Evolutionary conservation across 306 rosid genomes (phyloP).

Genomic region (Gynostemma pentaphyllum): DNA sequence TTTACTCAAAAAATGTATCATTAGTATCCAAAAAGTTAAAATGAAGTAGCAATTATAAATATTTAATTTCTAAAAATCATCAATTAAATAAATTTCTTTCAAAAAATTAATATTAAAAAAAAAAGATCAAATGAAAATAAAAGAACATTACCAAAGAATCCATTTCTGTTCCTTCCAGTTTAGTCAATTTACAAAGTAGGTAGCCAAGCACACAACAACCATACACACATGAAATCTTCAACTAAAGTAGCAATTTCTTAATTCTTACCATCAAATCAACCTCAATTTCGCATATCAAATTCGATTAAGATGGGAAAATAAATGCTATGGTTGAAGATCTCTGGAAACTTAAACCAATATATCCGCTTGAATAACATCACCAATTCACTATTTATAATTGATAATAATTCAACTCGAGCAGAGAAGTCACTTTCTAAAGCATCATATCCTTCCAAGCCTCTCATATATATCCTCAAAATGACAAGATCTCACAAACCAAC

Average conservation of each 20-base stretch:
- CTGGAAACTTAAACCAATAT: neutral
- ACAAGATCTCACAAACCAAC: slow-evolving; percentile 6
- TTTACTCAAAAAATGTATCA: no score
- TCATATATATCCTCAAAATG: neutral
- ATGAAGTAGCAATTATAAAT: no score
- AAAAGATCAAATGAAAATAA: no score
- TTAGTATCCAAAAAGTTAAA: no score
- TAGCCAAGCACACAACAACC: neutral
- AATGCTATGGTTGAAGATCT: neutral
- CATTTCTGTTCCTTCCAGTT: neutral
- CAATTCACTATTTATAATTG: neutral
- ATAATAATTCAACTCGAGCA: neutral
- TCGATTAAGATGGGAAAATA: neutral
- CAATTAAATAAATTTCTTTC: no score
- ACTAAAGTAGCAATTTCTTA: neutral
- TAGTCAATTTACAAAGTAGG: neutral
- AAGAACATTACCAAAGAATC: no score
- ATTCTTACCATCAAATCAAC: neutral
- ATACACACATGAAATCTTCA: neutral
- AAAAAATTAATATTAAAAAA: no score
- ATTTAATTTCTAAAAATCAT: no score
- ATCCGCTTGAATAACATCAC: neutral
- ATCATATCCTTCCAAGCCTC: neutral
- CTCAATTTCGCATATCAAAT: no score
- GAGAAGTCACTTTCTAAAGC: neutral